Conservation (phyloP, 176 grass and related monocot species). For the Cocos nucifera region DNA sequence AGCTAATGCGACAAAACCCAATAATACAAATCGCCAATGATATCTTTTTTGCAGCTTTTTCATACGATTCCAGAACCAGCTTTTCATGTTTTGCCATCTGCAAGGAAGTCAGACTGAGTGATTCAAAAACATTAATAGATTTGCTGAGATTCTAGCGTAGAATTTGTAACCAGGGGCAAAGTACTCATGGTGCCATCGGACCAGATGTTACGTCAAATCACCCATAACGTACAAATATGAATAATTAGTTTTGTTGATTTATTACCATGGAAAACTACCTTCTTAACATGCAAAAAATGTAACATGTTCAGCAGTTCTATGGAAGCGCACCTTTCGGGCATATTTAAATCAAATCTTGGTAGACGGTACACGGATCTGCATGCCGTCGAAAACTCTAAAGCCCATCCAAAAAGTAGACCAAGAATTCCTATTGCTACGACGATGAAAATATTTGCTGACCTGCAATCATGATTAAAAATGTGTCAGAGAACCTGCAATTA, state of each 20-base stretch:
- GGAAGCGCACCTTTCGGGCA: slow-evolving; percentile 36
- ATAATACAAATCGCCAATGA: slow-evolving; percentile 53
- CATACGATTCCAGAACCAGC: slow-evolving; percentile 49
- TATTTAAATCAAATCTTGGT: slow-evolving; percentile 45
- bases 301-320: slow-evolving; percentile 3
- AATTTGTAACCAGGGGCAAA: neutral
- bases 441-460: slow-evolving; percentile 79
- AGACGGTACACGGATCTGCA: slow-evolving; percentile 45
- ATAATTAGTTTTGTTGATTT: too few relatives aligned
- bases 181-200: too few relatives aligned
- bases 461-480: slow-evolving; percentile 3
- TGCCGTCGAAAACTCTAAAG: slow-evolving; percentile 67
- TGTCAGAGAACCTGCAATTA: too few relatives aligned
- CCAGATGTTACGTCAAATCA: too few relatives aligned
- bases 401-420: slow-evolving; percentile 78
- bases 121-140: neutral
- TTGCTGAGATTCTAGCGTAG: too few relatives aligned
- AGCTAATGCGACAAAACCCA: slow-evolving; percentile 68
- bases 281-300: neutral
- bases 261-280: too few relatives aligned
- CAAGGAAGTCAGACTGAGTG: slow-evolving; percentile 1
- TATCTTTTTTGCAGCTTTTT: slow-evolving; percentile 67
- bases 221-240: too few relatives aligned
- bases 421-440: slow-evolving; percentile 78
- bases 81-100: slow-evolving; percentile 58